Conservation (phyloP, 2,329 filamentous ascomycete genomes). For the Septoria linicola region DNA sequence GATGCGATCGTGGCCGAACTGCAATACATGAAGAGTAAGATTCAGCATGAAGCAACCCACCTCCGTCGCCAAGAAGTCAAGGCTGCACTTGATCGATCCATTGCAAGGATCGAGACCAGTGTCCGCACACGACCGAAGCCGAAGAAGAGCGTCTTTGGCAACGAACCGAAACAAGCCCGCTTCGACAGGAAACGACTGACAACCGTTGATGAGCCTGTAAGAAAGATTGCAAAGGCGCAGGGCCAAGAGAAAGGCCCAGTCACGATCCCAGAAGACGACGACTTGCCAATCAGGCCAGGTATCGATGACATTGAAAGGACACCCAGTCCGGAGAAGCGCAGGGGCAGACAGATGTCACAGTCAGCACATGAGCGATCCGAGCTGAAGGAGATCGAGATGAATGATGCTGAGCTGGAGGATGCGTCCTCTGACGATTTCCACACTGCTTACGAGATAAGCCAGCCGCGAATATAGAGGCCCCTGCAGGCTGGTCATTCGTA, state of each 20-base stretch:
- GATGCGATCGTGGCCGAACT: conserved; percentile 65
- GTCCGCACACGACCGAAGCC: conserved; percentile 60
- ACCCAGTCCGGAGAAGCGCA: neutral
- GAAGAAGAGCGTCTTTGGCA: conserved; percentile 34
- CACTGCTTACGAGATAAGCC: conserved; percentile 8
- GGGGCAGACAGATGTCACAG: neutral
- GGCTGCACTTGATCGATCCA: conserved; percentile 69
- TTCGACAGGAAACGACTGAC: neutral
- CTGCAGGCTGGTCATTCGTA: no score
- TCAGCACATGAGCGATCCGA: neutral
- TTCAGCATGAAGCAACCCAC: conserved; percentile 60
- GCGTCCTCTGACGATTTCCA: neutral
- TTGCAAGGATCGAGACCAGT: conserved; percentile 68
- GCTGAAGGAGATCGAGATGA: neutral
- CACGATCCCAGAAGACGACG: neutral
- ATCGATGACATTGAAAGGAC: neutral
- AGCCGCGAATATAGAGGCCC: neutral
- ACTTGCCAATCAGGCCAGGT: neutral
- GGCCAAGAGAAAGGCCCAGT: neutral
- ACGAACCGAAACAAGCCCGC: conserved; percentile 3
- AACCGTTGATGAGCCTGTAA: neutral
- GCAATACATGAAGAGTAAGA: conserved; percentile 40
- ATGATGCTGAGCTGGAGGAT: neutral
- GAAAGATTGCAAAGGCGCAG: neutral
- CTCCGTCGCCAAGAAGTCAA: conserved; percentile 75